Base-by-base conservation (phyloP, 2,329 filamentous ascomycete genomes). In the Blastomyces percursus region DNA sequence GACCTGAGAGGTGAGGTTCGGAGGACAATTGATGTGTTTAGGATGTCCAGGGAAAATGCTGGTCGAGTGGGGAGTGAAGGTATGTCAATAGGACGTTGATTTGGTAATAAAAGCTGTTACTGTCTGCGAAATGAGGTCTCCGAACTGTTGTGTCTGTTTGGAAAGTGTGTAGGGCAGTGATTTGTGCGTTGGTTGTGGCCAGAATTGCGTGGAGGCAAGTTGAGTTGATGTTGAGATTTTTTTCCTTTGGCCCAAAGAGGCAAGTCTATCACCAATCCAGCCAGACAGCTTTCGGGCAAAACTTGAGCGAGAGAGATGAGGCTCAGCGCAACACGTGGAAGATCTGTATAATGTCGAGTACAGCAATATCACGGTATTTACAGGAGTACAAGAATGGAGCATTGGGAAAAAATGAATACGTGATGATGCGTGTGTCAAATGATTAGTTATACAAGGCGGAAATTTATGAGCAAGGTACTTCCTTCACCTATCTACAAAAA, bases 201-300 rank as follows among this genome's bases (percentile, higher is more conserved):
- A 16, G 42, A 32, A 30, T 30, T 51, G 57, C 11, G 30, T 48
- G 42, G 40, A 59, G 24, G 24, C 59, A 24, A 42, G 27, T 54
- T 55, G 52, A 30, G 24, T 55, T 61, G 59, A 54, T 32, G 59
- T 61, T 61, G 59, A 61, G 59, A 51, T 52, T 61, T 51, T 61
- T 61, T 54, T 61, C 8, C 12, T 16, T 7, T 12, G 46, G 27
- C 59, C 59, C 51, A 59, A 59, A 59, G 21, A 48, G 57, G 57
- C 57, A 59, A 59, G 40, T 35, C 57, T 27, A 19, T 30, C 42
- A 48, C 27, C 27, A 44, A 58, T 30, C 38, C 35, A 44, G n/a
- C 16, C 24, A 59, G 46, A 24, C n/a, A 50, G 46, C 21, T 24
- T 50, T 11, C 46, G 19, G 27, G 38, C 21, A 27, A 46, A n/a